phyloP scores from a whole-genome alignment of 345 rosid genomes.

The Citrus reticulata region DNA sequence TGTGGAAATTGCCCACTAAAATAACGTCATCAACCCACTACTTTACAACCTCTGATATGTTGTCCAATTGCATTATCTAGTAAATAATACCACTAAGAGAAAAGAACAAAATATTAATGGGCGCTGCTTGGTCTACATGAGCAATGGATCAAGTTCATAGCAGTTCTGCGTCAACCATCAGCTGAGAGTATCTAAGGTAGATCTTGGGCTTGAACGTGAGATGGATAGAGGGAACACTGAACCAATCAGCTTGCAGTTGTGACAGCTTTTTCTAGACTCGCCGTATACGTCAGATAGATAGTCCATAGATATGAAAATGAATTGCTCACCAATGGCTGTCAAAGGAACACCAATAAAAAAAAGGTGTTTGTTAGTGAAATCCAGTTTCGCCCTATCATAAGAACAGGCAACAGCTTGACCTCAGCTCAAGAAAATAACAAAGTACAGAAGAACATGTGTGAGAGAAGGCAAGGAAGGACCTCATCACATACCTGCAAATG shows the following conservation, averaged over 20 bases:
- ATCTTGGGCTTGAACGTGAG: background rate
- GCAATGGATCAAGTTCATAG: background rate
- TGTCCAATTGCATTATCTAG: background rate
- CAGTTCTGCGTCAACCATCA: background rate
- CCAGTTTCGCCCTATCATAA: background rate
- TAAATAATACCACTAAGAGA: background rate
- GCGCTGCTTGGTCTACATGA: background rate
- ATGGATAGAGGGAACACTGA: background rate
- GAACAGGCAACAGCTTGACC: background rate
- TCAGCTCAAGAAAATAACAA: background rate
- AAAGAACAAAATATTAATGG: background rate
- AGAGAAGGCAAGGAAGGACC: background rate
- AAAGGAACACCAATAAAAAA: background rate
- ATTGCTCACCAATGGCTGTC: constrained; percentile 88
- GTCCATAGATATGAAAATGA: constrained; percentile 93
- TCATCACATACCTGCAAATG: constrained; percentile 66
- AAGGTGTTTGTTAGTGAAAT: background rate
- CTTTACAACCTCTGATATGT: background rate
- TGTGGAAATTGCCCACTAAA: background rate
- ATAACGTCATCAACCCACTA: background rate
- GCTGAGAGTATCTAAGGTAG: background rate
- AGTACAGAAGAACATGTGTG: background rate
- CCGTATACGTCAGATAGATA: constrained; percentile 84
- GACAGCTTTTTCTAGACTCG: constrained; percentile 55
- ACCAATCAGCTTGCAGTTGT: constrained; percentile 28